Percentiles rank a stretch among this genome's conserved stretches.
Conservation (phyloP, 1,139 yeast genomes). For the Magnusiomyces magnusii region DNA sequence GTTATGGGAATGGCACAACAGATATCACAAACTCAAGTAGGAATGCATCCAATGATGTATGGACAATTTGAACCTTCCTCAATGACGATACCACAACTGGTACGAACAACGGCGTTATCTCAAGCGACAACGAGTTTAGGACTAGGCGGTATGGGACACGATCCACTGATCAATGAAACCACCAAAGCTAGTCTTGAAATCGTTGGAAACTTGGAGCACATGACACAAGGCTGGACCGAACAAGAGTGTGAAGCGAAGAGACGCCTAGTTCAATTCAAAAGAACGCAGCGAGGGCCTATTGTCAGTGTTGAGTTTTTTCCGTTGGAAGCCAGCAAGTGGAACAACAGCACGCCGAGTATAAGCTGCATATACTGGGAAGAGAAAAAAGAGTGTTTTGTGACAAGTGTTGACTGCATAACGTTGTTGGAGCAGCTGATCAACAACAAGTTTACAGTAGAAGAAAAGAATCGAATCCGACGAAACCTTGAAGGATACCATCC, state of each 20-base stretch:
- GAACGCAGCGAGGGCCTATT: slow-evolving; percentile 34
- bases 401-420: slow-evolving; percentile 58
- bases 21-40: not conserved
- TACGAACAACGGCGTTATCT: slow-evolving; percentile 28
- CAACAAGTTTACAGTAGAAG: slow-evolving; percentile 55
- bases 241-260: slow-evolving; percentile 31
- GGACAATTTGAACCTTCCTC: slow-evolving; percentile 4
- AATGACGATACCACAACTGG: slow-evolving; percentile 24
- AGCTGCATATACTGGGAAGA: slow-evolving; percentile 60
- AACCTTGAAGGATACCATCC: slow-evolving; percentile 63
- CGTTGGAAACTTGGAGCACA: slow-evolving; percentile 31
- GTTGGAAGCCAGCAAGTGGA: slow-evolving; percentile 30
- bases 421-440: slow-evolving; percentile 52
- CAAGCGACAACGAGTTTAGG: slow-evolving; percentile 27
- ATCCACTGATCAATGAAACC: slow-evolving; percentile 18
- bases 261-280: slow-evolving; percentile 33
- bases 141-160: slow-evolving; percentile 18
- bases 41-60: slow-evolving; percentile 4
- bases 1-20: not conserved
- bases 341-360: slow-evolving; percentile 33
- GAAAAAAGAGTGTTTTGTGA: slow-evolving; percentile 45
- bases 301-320: slow-evolving; percentile 32
- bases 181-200: slow-evolving; percentile 30
- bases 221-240: slow-evolving; percentile 31
- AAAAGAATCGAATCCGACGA: slow-evolving; percentile 62